Conservation (phyloP, 305 asterid species). For the Withania somnifera region DNA sequence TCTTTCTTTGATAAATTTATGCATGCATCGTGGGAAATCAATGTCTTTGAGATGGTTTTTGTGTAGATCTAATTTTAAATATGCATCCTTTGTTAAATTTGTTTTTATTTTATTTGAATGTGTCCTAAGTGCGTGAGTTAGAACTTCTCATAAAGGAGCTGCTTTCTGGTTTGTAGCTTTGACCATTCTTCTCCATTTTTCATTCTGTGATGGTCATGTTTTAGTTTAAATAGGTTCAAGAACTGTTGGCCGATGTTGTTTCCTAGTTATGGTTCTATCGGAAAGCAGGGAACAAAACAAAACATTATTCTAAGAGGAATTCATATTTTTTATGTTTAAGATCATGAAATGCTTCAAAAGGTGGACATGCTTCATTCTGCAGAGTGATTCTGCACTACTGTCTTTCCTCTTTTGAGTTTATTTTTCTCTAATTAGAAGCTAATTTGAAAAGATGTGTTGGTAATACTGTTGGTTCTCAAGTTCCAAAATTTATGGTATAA, state of each 20-base stretch:
- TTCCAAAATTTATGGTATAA: not conserved
- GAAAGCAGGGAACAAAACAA: not conserved
- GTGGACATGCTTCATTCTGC: not conserved
- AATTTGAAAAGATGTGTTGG: not conserved
- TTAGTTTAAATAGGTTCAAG: too few species aligned
- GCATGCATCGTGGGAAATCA: too few species aligned
- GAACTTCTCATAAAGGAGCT: constrained; percentile 94
- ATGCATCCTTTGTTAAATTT: too few species aligned
- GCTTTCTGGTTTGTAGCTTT: constrained; percentile 84
- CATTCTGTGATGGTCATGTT: too few species aligned
- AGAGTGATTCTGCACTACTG: not conserved
- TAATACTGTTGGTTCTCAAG: not conserved
- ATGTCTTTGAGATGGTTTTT: too few species aligned
- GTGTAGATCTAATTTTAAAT: too few species aligned
- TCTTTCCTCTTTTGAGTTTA: not conserved
- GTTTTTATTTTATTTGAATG: constrained; percentile 30
- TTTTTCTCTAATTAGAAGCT: not conserved
- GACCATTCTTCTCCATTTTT: not conserved
- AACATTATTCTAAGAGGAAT: not conserved
- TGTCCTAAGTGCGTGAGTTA: constrained; percentile 86
- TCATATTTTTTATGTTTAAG: not conserved
- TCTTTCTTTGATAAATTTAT: too few species aligned
- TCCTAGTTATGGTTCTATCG: not conserved
- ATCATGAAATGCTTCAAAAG: not conserved
- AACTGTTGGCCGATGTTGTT: too few species aligned